Evolutionary conservation across 202 grass and related monocot species (phyloP), one percentile per base, ranked within the genome.

Genomic region (Hordeum pubiflorum): DNA sequence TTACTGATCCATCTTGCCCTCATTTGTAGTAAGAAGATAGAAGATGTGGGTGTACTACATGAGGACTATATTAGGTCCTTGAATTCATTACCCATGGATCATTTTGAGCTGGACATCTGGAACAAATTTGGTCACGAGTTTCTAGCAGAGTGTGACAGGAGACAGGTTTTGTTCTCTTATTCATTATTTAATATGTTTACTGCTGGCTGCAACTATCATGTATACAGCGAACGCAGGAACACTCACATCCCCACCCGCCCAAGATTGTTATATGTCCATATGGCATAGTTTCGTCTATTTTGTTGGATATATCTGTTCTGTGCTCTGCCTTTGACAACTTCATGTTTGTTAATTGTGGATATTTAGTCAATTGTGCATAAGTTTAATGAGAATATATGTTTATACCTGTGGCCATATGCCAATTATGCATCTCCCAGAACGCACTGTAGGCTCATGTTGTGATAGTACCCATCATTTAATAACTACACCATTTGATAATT

Each of bases 31-130:
- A 58, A 87, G 10, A 93, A 89, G 61, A 55, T 91, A 64, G 91
- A 97, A 83, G 84, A 87, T 9, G 77, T 40, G 33, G 0, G 3
- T 22, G 72, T 73, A 26, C 24, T 93, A 7, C 46, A 78, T 15
- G 72, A 83, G 55, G 77, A 84, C n/a, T 93, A 91, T 66, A 82
- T 88, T 79, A 65, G 71, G 18, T 11, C 23, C 52, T 64, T 97
- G 23, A 63, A 91, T 17, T 75, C 29, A 37, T 48, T 86, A 6
- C 33, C 70, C 20, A 91, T 93, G 89, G 72, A 63, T 75, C 41
- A 5, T 18, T 97, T 93, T 18, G 94, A 97, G 82, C 66, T 22
- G 12, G 38, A 62, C 33, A 90, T 97, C 29, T 97, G 89, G 94
- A 60, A 72, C 18, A 75, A 48, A 86, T 75, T 91, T 84, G 89